These are phyloP conservation scores for Rhizopogon salebrosus DNA, from an alignment of 768 basidiomycete genomes.

Conservation along the genomic window DNA sequence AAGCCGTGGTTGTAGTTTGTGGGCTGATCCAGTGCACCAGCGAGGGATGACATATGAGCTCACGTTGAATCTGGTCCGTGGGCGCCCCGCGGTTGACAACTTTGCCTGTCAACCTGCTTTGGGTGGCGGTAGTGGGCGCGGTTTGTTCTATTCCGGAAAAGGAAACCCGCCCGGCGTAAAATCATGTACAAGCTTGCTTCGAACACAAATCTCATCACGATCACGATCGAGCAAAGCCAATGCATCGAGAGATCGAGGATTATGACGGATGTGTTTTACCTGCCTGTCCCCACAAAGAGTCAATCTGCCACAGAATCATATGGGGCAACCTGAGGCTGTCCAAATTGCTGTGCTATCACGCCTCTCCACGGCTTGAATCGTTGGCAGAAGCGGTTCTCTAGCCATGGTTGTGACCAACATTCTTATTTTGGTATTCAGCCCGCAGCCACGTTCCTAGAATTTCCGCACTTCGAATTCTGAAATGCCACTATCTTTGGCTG, in stretches of 20 bases:
- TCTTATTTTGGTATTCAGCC: neutral
- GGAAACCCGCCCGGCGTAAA: too few relatives aligned
- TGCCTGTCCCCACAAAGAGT: neutral
- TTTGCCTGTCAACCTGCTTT: neutral
- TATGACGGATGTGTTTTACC: neutral
- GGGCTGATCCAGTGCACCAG: conserved; percentile 46
- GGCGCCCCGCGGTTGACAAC: too few relatives aligned
- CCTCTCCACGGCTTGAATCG: neutral
- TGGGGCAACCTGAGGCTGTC: neutral
- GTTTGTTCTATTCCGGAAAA: too few relatives aligned
- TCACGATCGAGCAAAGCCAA: too few relatives aligned
- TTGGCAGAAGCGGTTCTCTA: neutral
- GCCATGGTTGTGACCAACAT: neutral
- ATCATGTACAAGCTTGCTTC: too few relatives aligned
- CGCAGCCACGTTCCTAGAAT: neutral
- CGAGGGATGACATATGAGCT: conserved; percentile 50
- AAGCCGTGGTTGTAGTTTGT: conserved; percentile 18
- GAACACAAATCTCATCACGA: too few relatives aligned
- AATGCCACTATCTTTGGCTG: neutral
- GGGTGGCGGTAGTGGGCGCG: neutral
- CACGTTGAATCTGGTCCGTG: neutral
- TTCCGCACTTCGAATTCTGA: neutral
- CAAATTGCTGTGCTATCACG: neutral
- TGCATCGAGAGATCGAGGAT: too few relatives aligned
- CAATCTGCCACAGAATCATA: neutral